phyloP scores from a whole-genome alignment of 2,329 filamentous ascomycete species.

The Ophiostoma sp. region DNA sequence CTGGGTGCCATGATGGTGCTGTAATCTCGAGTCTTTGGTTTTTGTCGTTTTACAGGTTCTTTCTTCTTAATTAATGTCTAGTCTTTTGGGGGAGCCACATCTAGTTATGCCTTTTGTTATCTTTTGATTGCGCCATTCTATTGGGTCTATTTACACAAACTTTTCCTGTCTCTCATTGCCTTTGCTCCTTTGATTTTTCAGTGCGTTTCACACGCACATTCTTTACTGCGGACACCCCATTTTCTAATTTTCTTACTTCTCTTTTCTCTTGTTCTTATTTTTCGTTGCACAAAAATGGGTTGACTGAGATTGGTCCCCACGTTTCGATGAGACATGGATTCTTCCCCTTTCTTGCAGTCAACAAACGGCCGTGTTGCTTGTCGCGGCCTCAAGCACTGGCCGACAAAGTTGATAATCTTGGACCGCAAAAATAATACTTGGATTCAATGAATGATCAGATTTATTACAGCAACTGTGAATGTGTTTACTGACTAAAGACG shows the following conservation, averaged over 20 bases:
- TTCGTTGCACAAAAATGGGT: not conserved
- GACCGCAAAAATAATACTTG: conserved; percentile 11
- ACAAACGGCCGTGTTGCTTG: not conserved
- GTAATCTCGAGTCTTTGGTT: conserved; percentile 28
- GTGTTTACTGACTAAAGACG: not conserved
- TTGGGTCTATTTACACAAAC: not conserved
- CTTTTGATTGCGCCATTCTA: conserved; percentile 5
- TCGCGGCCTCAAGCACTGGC: not conserved
- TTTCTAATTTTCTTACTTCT: not conserved
- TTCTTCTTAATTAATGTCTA: conserved; percentile 18
- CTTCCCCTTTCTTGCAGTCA: not conserved
- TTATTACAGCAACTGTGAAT: not conserved
- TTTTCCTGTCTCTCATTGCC: not conserved
- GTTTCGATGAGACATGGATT: not conserved
- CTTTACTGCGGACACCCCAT: not conserved
- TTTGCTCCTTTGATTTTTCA: not conserved
- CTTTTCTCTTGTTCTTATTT: not conserved
- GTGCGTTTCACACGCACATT: not conserved
- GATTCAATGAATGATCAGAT: not conserved
- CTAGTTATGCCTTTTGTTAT: conserved; percentile 1
- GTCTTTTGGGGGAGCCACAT: not conserved
- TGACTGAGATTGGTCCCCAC: not conserved
- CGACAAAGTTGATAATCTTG: not conserved
- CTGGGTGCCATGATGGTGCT: conserved; percentile 39
- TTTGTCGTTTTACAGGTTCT: conserved; percentile 30